phyloP scores from a whole-genome alignment of 805 yeast genomes.

The Wickerhamomyces hampshirensis region DNA sequence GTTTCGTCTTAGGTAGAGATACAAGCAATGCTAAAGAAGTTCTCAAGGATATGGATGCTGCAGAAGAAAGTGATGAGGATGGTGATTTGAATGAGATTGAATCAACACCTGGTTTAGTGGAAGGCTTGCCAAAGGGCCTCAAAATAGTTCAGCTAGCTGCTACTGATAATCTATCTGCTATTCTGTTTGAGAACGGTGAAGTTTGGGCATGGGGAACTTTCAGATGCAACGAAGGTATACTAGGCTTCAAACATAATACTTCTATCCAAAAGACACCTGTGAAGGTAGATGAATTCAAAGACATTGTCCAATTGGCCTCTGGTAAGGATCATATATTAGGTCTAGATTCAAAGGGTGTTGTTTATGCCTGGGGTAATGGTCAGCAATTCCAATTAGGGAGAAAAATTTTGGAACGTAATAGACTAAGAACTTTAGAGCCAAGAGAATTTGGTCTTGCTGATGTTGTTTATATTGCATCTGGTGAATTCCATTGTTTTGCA shows the following conservation, averaged over 20 bases:
- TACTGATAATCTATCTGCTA: slow-evolving; percentile 86
- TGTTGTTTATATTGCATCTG: slow-evolving; percentile 78
- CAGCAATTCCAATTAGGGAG: slow-evolving; percentile 91
- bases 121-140: slow-evolving; percentile 51
- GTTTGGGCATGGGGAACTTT: slow-evolving; percentile 98
- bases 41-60: slow-evolving; percentile 62
- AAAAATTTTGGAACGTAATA: slow-evolving; percentile 72
- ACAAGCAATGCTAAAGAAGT: slow-evolving; percentile 62
- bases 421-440: slow-evolving; percentile 70
- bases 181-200: slow-evolving; percentile 72
- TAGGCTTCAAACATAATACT: slow-evolving; percentile 71
- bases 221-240: slow-evolving; percentile 85
- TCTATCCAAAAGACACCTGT: slow-evolving; percentile 64
- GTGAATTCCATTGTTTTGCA: slow-evolving; percentile 96
- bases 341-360: slow-evolving; percentile 77
- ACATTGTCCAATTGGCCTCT: slow-evolving; percentile 77
- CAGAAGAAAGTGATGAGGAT: slow-evolving; percentile 54
- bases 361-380: slow-evolving; percentile 97
- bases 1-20: slow-evolving; percentile 86
- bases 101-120: slow-evolving; percentile 81
- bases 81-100: slow-evolving; percentile 87
- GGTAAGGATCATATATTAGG: slow-evolving; percentile 94
- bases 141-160: slow-evolving; percentile 81
- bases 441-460: slow-evolving; percentile 79
- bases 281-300: slow-evolving; percentile 53